phyloP scores from a whole-genome alignment of 1,284 basidiomycete genomes.

The Pholiota adiposa region DNA sequence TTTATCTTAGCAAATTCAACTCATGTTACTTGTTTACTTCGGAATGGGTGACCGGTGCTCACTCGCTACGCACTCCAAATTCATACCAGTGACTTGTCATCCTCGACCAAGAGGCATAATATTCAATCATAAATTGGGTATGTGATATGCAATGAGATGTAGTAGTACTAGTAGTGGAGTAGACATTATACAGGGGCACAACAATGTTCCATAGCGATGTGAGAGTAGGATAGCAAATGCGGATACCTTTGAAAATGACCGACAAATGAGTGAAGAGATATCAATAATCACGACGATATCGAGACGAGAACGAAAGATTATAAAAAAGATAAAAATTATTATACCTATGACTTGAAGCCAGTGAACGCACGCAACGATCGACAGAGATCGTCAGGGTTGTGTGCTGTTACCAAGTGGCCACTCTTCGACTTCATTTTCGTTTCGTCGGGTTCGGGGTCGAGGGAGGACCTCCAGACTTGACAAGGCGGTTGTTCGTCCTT shows the following conservation, averaged over 20 bases:
- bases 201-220: not conserved
- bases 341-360: conserved; percentile 21
- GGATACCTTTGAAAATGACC: not conserved
- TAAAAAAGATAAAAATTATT: not conserved
- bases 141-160: not conserved
- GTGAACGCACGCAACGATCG: conserved; percentile 50
- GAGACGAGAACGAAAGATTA: not conserved
- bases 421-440: not conserved
- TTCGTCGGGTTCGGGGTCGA: conserved; percentile 28
- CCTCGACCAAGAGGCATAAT: not conserved
- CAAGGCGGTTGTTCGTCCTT: conserved; percentile 53
- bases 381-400: conserved; percentile 39
- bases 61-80: no score
- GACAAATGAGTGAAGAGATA: not conserved
- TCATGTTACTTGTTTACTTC: no score
- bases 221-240: conserved; percentile 1
- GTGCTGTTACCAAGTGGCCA: conserved; percentile 17
- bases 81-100: no score
- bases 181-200: conserved; percentile 2
- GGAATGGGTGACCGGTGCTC: no score
- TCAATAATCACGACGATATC: not conserved
- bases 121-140: not conserved
- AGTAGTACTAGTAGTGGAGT: no score
- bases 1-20: no score
- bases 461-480: conserved; percentile 59